Conservation (phyloP, 306 rosid genomes). For the Quercus berberidifolia region DNA sequence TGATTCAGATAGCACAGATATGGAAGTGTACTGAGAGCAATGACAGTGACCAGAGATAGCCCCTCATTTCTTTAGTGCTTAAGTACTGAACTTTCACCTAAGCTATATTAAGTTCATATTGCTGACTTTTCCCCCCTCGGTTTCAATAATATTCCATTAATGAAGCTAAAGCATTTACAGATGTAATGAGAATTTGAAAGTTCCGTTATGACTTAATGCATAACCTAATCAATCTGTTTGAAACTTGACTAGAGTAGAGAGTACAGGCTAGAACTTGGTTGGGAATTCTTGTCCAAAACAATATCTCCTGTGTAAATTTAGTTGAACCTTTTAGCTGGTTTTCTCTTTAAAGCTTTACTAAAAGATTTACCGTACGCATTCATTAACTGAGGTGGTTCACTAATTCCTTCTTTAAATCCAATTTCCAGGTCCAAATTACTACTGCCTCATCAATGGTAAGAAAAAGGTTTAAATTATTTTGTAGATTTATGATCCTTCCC, state of each 20-base stretch:
- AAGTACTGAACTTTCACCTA: background rate
- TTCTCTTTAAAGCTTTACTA: background rate
- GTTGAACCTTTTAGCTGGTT: background rate
- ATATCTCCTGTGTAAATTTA: background rate
- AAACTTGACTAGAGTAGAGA: too few species aligned
- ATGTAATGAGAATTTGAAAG: background rate
- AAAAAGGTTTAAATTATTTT: too few species aligned
- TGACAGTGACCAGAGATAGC: slow-evolving; percentile 16
- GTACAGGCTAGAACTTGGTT: background rate
- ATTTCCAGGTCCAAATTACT: background rate
- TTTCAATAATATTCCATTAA: background rate
- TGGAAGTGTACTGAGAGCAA: background rate
- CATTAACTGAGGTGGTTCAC: background rate
- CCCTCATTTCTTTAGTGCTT: background rate
- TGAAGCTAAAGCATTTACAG: background rate
- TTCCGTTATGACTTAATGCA: background rate
- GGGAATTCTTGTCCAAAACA: background rate
- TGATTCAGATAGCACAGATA: background rate
- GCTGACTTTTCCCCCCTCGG: background rate
- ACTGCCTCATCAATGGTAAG: too few species aligned
- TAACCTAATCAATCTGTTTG: background rate
- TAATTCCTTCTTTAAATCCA: background rate
- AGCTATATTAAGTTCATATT: background rate
- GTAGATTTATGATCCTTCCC: too few species aligned
- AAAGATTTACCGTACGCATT: background rate